These are phyloP conservation scores for Suillus ampliporus DNA, from an alignment of 768 basidiomycete species.

Conservation along the genomic window DNA sequence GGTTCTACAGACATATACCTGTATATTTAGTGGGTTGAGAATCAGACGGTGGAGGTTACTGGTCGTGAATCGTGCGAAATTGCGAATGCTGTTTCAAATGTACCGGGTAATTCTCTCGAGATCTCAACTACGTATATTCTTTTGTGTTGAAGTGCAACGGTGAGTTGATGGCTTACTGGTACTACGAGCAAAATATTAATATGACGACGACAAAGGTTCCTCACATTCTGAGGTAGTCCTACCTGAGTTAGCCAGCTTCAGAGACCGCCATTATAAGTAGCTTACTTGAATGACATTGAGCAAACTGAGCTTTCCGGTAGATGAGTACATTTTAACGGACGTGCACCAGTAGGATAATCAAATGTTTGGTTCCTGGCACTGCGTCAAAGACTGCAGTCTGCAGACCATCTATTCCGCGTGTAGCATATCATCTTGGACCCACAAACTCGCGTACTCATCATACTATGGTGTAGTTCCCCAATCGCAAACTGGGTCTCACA, in stretches of 20 bases:
- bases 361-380: conserved; percentile 45
- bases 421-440: not conserved
- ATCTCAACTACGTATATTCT: too few species aligned
- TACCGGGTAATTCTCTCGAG: too few species aligned
- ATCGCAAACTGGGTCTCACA: too few species aligned
- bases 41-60: too few species aligned
- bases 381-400: conserved; percentile 42
- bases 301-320: conserved; percentile 36
- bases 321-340: not conserved
- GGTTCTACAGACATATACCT: conserved; percentile 2
- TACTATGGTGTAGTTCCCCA: too few species aligned
- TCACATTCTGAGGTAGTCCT: conserved; percentile 32
- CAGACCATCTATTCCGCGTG: conserved; percentile 35
- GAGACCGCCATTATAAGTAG: conserved; percentile 14
- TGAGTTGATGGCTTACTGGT: too few species aligned
- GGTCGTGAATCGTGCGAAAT: too few species aligned
- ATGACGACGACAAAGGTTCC: too few species aligned
- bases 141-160: too few species aligned
- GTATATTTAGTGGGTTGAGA: not conserved
- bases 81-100: too few species aligned
- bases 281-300: conserved; percentile 43
- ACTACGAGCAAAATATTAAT: too few species aligned
- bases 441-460: conserved; percentile 40
- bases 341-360: conserved; percentile 29
- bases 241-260: conserved; percentile 1